Evolutionary conservation across 2,329 filamentous ascomycete genomes (phyloP).

Genomic region (Chrysosporium keratinophilum): DNA sequence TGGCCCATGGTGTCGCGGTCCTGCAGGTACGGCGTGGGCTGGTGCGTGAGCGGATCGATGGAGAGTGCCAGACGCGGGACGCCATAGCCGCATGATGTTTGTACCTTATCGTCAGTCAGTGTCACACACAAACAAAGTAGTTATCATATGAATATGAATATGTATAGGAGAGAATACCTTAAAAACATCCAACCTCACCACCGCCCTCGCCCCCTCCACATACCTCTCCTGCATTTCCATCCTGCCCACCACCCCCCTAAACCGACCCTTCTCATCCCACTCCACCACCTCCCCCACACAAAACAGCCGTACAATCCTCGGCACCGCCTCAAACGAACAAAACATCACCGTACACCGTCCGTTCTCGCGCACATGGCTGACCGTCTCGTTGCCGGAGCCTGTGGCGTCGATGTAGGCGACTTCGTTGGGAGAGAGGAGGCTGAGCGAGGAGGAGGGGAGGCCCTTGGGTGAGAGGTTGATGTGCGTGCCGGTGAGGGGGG

Average conservation of each 20-base stretch:
- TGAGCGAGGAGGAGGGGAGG: slow-evolving; percentile 51
- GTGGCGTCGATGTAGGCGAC: slow-evolving; percentile 64
- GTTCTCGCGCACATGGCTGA: slow-evolving; percentile 66
- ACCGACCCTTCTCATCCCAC: slow-evolving; percentile 42
- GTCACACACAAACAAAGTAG: neutral
- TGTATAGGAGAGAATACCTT: slow-evolving; percentile 34
- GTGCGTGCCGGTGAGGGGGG: slow-evolving; percentile 56
- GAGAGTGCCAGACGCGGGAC: slow-evolving; percentile 45
- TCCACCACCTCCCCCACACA: slow-evolving; percentile 52
- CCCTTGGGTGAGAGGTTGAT: slow-evolving; percentile 72
- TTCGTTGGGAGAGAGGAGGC: slow-evolving; percentile 48
- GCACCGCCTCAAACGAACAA: slow-evolving; percentile 50
- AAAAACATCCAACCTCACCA: slow-evolving; percentile 53
- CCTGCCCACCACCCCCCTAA: slow-evolving; percentile 34
- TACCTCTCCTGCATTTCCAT: slow-evolving; percentile 36
- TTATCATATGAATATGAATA: neutral
- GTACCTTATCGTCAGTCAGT: slow-evolving; percentile 31
- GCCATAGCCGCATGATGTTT: slow-evolving; percentile 57
- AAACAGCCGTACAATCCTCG: slow-evolving; percentile 56
- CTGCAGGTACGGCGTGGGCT: slow-evolving; percentile 32
- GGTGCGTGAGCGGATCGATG: slow-evolving; percentile 25
- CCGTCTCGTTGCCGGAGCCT: slow-evolving; percentile 65
- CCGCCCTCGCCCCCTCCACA: slow-evolving; percentile 46
- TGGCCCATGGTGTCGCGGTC: slow-evolving; percentile 48
- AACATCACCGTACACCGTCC: slow-evolving; percentile 66